Conservation (phyloP, 345 rosid species). For the Stellera chamaejasme region DNA sequence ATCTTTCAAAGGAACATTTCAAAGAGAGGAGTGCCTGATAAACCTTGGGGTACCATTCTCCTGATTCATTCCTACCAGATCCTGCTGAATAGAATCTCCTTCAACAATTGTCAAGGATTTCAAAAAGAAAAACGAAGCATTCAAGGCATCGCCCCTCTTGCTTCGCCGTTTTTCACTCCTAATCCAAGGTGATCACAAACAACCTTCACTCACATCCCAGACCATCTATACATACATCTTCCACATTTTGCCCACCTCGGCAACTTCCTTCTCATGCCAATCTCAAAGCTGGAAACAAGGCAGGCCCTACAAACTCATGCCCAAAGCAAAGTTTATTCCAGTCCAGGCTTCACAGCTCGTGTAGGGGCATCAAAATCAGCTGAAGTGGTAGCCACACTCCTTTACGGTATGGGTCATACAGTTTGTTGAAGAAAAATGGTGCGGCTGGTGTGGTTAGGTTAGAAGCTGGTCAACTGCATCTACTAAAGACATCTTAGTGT, state of each 20-base stretch:
- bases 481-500: conserved; percentile 45
- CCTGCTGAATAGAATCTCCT: too few relatives aligned
- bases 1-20: too few relatives aligned
- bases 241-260: conserved; percentile 88
- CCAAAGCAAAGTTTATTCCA: conserved; percentile 81
- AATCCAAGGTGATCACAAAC: conserved; percentile 55
- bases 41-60: too few relatives aligned
- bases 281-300: conserved; percentile 67
- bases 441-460: conserved; percentile 81
- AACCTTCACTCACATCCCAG: conserved; percentile 84
- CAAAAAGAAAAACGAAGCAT: neutral
- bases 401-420: conserved; percentile 69
- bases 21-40: too few relatives aligned
- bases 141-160: conserved; percentile 68
- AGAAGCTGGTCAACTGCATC: conserved; percentile 70
- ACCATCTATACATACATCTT: conserved; percentile 73
- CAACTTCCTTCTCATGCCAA: conserved; percentile 79
- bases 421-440: conserved; percentile 89
- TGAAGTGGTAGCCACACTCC: conserved; percentile 94
- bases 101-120: too few relatives aligned
- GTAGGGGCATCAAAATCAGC: conserved; percentile 97
- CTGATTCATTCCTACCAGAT: too few relatives aligned
- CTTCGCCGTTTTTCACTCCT: conserved; percentile 82
- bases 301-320: too few relatives aligned
- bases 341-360: conserved; percentile 74